phyloP scores from a whole-genome alignment of 257 asterid species.

The Solanum sitiens region DNA sequence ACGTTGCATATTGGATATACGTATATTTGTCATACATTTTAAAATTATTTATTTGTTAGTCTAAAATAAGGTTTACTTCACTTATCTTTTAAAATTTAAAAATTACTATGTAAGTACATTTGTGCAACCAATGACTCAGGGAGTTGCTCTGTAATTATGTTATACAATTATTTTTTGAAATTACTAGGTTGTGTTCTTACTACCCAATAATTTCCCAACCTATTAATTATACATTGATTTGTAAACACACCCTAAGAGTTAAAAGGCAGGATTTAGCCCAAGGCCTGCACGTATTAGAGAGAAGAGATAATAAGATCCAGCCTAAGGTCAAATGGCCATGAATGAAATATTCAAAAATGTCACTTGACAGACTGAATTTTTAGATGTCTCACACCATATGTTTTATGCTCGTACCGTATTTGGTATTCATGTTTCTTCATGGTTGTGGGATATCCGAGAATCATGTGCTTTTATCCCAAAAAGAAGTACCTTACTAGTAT shows the following conservation, averaged over 20 bases:
- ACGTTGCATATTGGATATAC: background rate
- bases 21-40: background rate
- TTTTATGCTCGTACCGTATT: background rate
- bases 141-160: background rate
- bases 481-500: background rate
- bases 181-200: background rate
- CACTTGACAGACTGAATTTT: background rate
- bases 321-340: background rate
- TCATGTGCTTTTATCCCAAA: background rate
- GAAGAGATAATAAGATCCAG: background rate
- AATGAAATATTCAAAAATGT: background rate
- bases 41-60: background rate
- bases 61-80: background rate
- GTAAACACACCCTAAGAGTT: background rate
- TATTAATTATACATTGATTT: background rate
- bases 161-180: background rate
- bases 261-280: background rate
- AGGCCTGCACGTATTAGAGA: background rate
- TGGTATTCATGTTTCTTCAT: background rate
- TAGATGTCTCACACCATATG: background rate
- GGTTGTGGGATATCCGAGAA: background rate
- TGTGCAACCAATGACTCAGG: background rate
- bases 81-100: background rate
- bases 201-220: background rate
- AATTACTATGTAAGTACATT: background rate